Conservation (phyloP, 495 filamentous ascomycete species). For the Hypoxylon subgilvum region DNA sequence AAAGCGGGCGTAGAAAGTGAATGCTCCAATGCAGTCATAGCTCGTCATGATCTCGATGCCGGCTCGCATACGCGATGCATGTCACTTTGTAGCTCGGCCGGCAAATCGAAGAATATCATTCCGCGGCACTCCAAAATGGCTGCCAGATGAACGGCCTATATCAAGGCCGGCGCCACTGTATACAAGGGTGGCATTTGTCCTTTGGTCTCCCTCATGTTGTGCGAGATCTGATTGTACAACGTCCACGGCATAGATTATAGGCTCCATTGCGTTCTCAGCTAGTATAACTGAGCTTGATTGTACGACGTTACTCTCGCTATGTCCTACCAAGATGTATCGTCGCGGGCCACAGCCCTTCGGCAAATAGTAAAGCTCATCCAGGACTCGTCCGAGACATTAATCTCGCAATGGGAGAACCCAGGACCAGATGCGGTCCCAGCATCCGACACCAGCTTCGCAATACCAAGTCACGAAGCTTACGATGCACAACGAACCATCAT, state of each 20-base stretch:
- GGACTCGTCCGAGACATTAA: conserved; percentile 27
- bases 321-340: conserved; percentile 26
- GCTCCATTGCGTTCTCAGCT: background rate
- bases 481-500: conserved; percentile 42
- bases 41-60: conserved; percentile 3
- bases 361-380: conserved; percentile 34
- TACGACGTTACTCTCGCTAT: background rate
- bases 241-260: no score
- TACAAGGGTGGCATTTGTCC: no score
- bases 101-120: conserved; percentile 18
- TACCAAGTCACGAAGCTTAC: conserved; percentile 31
- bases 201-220: no score
- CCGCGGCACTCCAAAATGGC: background rate
- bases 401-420: conserved; percentile 31
- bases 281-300: background rate
- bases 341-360: conserved; percentile 29
- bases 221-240: no score
- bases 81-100: conserved; percentile 9
- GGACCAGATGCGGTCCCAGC: conserved; percentile 27
- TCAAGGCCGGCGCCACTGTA: background rate
- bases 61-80: conserved; percentile 10
- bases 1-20: conserved; percentile 11
- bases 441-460: conserved; percentile 26
- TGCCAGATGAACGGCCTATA: background rate
- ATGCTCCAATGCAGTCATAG: conserved; percentile 1